A percentile compares a stretch with the other conserved stretches of the same genome.
Evolutionary conservation across 192 early-diverging fungal genomes (phyloP).

Genomic region (Gryganskiella cystojenkinii): DNA sequence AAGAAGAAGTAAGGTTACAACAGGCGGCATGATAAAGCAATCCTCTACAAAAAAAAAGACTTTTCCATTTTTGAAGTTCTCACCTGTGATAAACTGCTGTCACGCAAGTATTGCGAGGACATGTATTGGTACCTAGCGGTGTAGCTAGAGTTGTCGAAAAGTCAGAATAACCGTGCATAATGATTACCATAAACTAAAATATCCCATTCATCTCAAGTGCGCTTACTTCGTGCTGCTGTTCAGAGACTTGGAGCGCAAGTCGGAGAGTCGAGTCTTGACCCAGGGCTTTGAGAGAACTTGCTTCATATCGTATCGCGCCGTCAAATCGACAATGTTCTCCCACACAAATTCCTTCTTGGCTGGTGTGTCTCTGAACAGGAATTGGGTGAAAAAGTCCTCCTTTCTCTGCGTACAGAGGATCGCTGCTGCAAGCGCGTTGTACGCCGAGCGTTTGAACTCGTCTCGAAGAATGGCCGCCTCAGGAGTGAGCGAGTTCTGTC

Average conservation of each 20-base stretch:
- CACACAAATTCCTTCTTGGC: conserved; percentile 63
- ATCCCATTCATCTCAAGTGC: not conserved
- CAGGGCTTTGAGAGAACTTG: conserved; percentile 32
- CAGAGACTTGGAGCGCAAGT: conserved; percentile 40
- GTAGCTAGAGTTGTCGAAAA: too few species aligned
- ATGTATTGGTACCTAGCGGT: conserved; percentile 55
- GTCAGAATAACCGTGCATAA: too few species aligned
- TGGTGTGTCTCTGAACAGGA: conserved; percentile 70
- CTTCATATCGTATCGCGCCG: conserved; percentile 27
- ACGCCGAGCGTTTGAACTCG: conserved; percentile 64
- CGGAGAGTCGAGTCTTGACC: conserved; percentile 30
- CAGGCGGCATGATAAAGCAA: not conserved
- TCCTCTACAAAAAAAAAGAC: not conserved
- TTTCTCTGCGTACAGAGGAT: conserved; percentile 69
- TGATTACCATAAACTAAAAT: not conserved
- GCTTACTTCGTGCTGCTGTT: conserved; percentile 37
- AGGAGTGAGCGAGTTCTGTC: conserved; percentile 28
- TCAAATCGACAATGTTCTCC: conserved; percentile 69
- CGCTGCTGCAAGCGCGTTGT: conserved; percentile 63
- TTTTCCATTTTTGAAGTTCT: not conserved
- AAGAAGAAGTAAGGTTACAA: too few species aligned
- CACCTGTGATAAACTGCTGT: conserved; percentile 71
- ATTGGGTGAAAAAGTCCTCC: conserved; percentile 63
- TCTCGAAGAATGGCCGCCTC: conserved; percentile 11
- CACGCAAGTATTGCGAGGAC: conserved; percentile 66